Percentiles rank a stretch among this genome's conserved stretches.
These are phyloP conservation scores for Pythium rhizo-oryzae DNA, from an alignment of 352 stramenopile species.

Conservation along the genomic window DNA sequence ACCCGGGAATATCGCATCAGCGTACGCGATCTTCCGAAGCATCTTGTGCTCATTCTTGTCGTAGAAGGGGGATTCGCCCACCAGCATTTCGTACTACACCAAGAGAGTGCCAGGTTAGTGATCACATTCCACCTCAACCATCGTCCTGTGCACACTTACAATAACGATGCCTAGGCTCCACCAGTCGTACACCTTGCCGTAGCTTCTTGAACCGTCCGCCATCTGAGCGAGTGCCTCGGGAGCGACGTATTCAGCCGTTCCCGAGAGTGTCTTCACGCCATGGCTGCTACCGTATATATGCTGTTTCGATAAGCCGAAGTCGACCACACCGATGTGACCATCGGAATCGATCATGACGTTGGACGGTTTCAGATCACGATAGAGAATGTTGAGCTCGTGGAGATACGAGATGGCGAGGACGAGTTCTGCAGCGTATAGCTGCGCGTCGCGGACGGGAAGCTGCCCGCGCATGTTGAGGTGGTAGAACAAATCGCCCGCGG, in stretches of 20 bases:
- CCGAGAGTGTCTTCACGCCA: slow-evolving; percentile 85
- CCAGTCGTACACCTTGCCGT: slow-evolving; percentile 90
- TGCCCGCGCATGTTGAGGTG: slow-evolving; percentile 85
- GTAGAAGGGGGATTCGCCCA: slow-evolving; percentile 87
- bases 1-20: slow-evolving; percentile 71
- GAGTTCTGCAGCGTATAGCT: slow-evolving; percentile 83
- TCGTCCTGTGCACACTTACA: slow-evolving; percentile 43
- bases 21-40: slow-evolving; percentile 82
- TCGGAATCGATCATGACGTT: slow-evolving; percentile 91
- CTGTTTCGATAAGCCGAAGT: slow-evolving; percentile 89
- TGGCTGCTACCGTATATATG: slow-evolving; percentile 88
- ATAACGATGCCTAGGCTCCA: slow-evolving; percentile 89
- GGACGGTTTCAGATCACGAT: slow-evolving; percentile 86
- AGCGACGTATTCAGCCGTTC: slow-evolving; percentile 87
- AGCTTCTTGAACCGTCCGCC: slow-evolving; percentile 77
- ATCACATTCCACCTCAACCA: background rate
- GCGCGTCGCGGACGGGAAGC: slow-evolving; percentile 61
- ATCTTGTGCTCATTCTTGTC: slow-evolving; percentile 91
- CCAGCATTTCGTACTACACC: slow-evolving; percentile 85
- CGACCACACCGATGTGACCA: slow-evolving; percentile 87
- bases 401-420: slow-evolving; percentile 90
- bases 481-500: slow-evolving; percentile 87
- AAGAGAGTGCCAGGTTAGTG: background rate
- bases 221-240: slow-evolving; percentile 84
- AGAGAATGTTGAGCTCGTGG: slow-evolving; percentile 90